Conservation (phyloP, 805 yeast species). For the Candida schatavii region DNA sequence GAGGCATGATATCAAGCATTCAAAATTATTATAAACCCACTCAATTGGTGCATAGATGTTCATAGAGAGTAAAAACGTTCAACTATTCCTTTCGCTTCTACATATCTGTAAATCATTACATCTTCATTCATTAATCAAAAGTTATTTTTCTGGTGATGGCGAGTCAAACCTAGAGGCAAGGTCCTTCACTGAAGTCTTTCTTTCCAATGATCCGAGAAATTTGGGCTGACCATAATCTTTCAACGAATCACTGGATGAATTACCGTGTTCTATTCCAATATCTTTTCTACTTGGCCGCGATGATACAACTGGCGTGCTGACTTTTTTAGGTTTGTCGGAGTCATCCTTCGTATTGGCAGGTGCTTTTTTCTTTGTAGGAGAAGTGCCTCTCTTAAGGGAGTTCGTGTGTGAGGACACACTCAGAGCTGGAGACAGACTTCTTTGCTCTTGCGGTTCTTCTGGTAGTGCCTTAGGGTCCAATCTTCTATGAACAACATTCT, state of each 20-base stretch:
- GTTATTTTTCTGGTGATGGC: slow-evolving; percentile 8
- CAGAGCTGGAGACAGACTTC: neutral
- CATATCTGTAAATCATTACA: too few species aligned
- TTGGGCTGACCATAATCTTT: slow-evolving; percentile 28
- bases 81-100: too few species aligned
- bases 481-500: slow-evolving; percentile 22
- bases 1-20: slow-evolving; percentile 61
- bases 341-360: neutral
- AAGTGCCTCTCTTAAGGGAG: slow-evolving; percentile 30
- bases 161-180: slow-evolving; percentile 27
- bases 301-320: slow-evolving; percentile 15
- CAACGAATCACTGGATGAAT: slow-evolving; percentile 11
- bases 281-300: slow-evolving; percentile 25
- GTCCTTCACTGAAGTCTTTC: slow-evolving; percentile 33
- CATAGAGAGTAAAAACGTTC: too few species aligned
- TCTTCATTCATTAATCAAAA: too few species aligned
- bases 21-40: slow-evolving; percentile 38
- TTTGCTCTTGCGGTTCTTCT: slow-evolving; percentile 1
- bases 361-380: slow-evolving; percentile 36
- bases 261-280: slow-evolving; percentile 16
- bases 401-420: neutral
- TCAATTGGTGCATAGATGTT: too few species aligned
- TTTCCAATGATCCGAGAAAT: slow-evolving; percentile 22
- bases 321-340: slow-evolving; percentile 5
- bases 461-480: slow-evolving; percentile 8